Base-by-base conservation (phyloP, 2,329 filamentous ascomycete genomes). In the Trichophaea hybrida region DNA sequence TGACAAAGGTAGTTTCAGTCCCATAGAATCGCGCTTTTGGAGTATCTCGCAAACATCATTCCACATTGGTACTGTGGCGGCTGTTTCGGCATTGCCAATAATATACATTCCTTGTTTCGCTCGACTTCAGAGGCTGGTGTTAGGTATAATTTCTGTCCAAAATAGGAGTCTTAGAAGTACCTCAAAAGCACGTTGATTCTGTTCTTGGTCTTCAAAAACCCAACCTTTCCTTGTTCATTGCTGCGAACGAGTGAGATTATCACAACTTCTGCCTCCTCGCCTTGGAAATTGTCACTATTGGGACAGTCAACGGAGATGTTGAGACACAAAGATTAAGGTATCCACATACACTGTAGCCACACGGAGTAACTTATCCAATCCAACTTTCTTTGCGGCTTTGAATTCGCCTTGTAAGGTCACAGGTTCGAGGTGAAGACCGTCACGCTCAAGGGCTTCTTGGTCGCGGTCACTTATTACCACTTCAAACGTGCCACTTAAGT, bases 261-360 rank as follows among this genome's bases (percentile, higher is more conserved):
- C 0, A 90, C 75, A 7, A 90, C 73, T 56, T 85, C 83, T 1
- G 81, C 82, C 66, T 90, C 85, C 68, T 90, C 85, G 0, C 85
- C 86, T 66, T 90, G 84, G 58, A 87, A 89, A 64, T 88, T 46
- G 24, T 46, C 40, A n/a, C 40, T 46, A 12, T 46, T 13, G n/a
- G 5, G 24, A n/a, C 24, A 12, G n/a, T 46, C n/a, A 12, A 5
- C 24, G 13, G 24, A 46, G n/a, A 6, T 12, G n/a, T 46, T 46
- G n/a, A 12, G 5, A 17, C 1, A 17, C 13, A 46, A n/a, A 6
- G 10, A 46, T 46, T 5, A 17, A 17, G 2, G 5, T 46, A 6
- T 46, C 12, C 5, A 17, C 40, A 5, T 46, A 46, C 40, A 46
- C 40, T 6, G 40, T 46, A 17, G 40, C 40, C 24, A 46, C 5